These are phyloP conservation scores for Geotrichum europaeum DNA, from an alignment of 1,139 yeast genomes.

Conservation along the genomic window DNA sequence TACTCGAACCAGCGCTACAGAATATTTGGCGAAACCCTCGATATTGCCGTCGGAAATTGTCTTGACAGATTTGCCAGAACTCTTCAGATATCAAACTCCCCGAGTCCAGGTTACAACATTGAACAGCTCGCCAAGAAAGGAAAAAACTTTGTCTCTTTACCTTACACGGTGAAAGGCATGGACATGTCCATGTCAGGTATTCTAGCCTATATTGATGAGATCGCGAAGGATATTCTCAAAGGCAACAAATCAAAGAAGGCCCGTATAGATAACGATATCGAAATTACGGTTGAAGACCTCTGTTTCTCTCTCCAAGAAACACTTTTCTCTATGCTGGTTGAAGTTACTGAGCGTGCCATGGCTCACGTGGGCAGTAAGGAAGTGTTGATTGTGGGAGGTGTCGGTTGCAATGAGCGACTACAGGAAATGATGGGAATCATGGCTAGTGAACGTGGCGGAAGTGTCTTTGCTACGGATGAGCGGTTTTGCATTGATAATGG, in stretches of 20 bases:
- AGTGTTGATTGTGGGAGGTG: constrained; percentile 95
- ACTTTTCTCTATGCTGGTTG: constrained; percentile 91
- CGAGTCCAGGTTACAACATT: constrained; percentile 96
- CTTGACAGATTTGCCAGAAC: constrained; percentile 93
- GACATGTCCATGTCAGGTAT: constrained; percentile 96
- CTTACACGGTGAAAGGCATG: constrained; percentile 98
- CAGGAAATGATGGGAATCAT: constrained; percentile 95
- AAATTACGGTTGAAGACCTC: constrained; percentile 74
- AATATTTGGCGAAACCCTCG: constrained; percentile 94
- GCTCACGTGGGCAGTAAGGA: constrained; percentile 91
- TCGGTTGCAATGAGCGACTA: constrained; percentile 84
- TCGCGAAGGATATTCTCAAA: constrained; percentile 45
- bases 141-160: constrained; percentile 63
- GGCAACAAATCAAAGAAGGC: constrained; percentile 5
- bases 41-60: constrained; percentile 96
- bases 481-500: constrained; percentile 96
- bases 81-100: constrained; percentile 79
- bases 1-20: constrained; percentile 88
- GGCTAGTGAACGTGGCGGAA: constrained; percentile 86
- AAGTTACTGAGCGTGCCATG: constrained; percentile 96
- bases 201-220: constrained; percentile 70
- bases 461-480: constrained; percentile 90
- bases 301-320: constrained; percentile 93
- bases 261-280: constrained; percentile 30
- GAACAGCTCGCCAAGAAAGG: constrained; percentile 87